Evolutionary conservation across 2,329 filamentous ascomycete genomes (phyloP).

Genomic region (Fusarium heterosporum): DNA sequence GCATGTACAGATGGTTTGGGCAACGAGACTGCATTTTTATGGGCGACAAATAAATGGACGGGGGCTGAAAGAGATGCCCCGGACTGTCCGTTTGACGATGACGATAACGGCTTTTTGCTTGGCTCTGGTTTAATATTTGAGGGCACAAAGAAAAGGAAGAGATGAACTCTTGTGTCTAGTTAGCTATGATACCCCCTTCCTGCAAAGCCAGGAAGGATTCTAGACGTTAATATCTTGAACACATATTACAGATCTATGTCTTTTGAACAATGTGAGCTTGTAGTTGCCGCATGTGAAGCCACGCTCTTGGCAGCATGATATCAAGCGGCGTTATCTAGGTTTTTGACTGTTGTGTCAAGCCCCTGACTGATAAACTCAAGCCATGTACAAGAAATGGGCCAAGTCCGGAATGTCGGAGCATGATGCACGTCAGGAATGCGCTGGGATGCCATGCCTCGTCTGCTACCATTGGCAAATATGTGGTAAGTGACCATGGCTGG

Average conservation of each 20-base stretch:
- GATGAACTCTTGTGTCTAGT: conserved; percentile 28
- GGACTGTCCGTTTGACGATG: conserved; percentile 35
- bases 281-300: not conserved
- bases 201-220: conserved; percentile 16
- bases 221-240: conserved; percentile 44
- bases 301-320: too few species aligned
- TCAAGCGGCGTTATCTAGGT: not conserved
- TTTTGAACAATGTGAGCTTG: not conserved
- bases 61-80: conserved; percentile 24
- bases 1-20: conserved; percentile 22
- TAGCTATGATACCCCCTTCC: conserved; percentile 32
- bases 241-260: conserved; percentile 4
- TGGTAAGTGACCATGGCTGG: not conserved
- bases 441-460: conserved; percentile 20
- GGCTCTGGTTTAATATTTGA: conserved; percentile 24
- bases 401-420: not conserved
- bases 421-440: not conserved
- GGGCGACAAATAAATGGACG: conserved; percentile 25
- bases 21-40: conserved; percentile 37
- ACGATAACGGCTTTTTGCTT: conserved; percentile 38
- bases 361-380: too few species aligned
- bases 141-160: conserved; percentile 39
- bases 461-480: not conserved
- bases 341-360: too few species aligned
- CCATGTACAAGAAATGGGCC: not conserved